A percentile compares a stretch with the other conserved stretches of the same genome.
These are phyloP conservation scores for Kwoniella sp. DNA, from an alignment of 768 basidiomycete genomes.

Conservation along the genomic window DNA sequence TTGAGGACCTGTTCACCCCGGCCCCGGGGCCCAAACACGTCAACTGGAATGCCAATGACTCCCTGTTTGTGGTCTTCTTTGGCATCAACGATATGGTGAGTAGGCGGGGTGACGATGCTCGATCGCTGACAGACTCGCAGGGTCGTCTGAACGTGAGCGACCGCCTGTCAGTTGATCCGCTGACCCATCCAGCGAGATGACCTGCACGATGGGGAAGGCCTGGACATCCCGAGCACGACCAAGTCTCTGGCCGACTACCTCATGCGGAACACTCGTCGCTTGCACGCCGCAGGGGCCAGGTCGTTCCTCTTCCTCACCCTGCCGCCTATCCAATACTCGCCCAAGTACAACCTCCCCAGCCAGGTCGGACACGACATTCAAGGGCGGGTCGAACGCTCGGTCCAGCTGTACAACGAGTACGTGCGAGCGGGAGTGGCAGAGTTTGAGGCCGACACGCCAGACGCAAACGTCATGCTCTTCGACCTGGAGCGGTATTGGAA, in stretches of 20 bases:
- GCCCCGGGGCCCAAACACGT: constrained; percentile 13
- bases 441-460: not conserved
- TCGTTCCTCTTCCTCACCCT: constrained; percentile 10
- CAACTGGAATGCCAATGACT: constrained; percentile 14
- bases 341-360: constrained; percentile 13
- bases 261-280: not conserved
- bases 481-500: constrained; percentile 10
- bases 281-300: constrained; percentile 6
- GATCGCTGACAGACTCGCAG: not conserved
- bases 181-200: constrained; percentile 4
- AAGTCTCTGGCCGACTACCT: constrained; percentile 2
- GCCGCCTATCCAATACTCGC: constrained; percentile 11
- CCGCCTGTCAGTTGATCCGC: not conserved
- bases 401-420: constrained; percentile 4
- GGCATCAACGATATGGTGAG: constrained; percentile 25
- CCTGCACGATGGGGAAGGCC: constrained; percentile 6
- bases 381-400: not conserved
- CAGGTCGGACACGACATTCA: constrained; percentile 14
- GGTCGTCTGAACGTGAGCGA: constrained; percentile 8
- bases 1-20: constrained; percentile 21
- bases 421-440: not conserved
- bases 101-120: not conserved
- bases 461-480: constrained; percentile 13
- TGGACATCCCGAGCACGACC: constrained; percentile 6
- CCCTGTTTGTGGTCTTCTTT: constrained; percentile 19